Evolutionary conservation across 768 basidiomycete species (phyloP).

Genomic region (Asterophora lycoperdoides): DNA sequence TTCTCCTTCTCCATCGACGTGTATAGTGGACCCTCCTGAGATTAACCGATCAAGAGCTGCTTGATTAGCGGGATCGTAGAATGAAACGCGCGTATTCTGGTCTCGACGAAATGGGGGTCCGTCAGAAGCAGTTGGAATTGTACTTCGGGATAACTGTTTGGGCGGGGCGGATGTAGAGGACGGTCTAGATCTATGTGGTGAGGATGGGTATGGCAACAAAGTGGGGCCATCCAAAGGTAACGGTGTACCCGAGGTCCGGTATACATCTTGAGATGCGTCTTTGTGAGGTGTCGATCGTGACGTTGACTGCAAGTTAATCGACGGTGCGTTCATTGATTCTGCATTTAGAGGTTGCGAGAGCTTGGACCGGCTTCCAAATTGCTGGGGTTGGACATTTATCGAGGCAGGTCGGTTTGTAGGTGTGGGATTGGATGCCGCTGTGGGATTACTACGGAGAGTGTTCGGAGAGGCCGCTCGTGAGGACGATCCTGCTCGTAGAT

Average conservation of each 20-base stretch:
- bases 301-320: constrained; percentile 20
- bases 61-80: constrained; percentile 80
- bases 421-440: constrained; percentile 12
- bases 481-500: constrained; percentile 22
- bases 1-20: constrained; percentile 51
- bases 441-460: constrained; percentile 18
- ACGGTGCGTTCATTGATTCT: constrained; percentile 30
- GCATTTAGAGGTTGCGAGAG: constrained; percentile 44
- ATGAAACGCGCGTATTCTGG: constrained; percentile 71
- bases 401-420: constrained; percentile 27
- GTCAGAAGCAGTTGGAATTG: constrained; percentile 27
- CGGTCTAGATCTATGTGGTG: constrained; percentile 20
- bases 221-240: constrained; percentile 1
- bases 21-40: constrained; percentile 35
- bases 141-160: constrained; percentile 24
- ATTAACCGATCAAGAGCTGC: constrained; percentile 67
- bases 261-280: background rate
- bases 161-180: constrained; percentile 27
- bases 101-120: constrained; percentile 46
- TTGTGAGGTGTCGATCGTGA: constrained; percentile 6
- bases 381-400: constrained; percentile 28
- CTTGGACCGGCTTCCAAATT: constrained; percentile 24
- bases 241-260: background rate
- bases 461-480: constrained; percentile 41
- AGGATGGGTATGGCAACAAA: constrained; percentile 16